Conservation (phyloP, 2,329 filamentous ascomycete genomes). For the Periglandula ipomoeae region DNA sequence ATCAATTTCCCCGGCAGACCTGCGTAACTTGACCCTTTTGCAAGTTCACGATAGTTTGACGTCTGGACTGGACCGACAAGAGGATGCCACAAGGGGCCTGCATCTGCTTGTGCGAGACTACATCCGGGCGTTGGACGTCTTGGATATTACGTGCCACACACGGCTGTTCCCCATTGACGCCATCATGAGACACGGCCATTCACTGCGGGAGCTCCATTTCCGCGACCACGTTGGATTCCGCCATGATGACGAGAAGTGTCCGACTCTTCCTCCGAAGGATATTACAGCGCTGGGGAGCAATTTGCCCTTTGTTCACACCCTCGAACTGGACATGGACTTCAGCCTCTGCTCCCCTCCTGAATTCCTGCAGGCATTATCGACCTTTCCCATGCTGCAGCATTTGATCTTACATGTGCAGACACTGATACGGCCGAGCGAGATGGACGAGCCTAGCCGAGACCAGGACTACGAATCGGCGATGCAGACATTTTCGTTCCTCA, state of each 20-base stretch:
- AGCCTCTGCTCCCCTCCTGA: constrained; percentile 21
- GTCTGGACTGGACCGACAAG: constrained; percentile 26
- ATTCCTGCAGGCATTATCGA: constrained; percentile 30
- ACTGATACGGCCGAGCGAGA: constrained; percentile 23
- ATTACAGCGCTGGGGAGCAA: constrained; percentile 22
- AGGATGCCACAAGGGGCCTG: constrained; percentile 30
- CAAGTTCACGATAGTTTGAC: constrained; percentile 36
- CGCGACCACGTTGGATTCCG: constrained; percentile 37
- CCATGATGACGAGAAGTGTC: constrained; percentile 32
- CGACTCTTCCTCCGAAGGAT: constrained; percentile 28
- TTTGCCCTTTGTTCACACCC: constrained; percentile 25
- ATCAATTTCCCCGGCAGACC: constrained; percentile 28
- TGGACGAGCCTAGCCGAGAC: constrained; percentile 20
- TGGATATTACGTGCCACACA: constrained; percentile 34
- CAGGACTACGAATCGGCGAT: constrained; percentile 28
- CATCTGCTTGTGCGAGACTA: constrained; percentile 28
- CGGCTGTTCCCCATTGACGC: constrained; percentile 30
- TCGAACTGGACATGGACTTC: constrained; percentile 41
- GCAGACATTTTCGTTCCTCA: constrained; percentile 23
- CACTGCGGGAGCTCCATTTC: constrained; percentile 30
- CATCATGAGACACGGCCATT: constrained; percentile 26
- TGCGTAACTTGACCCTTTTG: constrained; percentile 28
- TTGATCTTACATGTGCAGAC: constrained; percentile 38
- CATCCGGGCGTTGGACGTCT: constrained; percentile 25
- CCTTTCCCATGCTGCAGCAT: constrained; percentile 29